phyloP scores from a whole-genome alignment of 2,329 filamentous ascomycete genomes.

The Chrysosporium queenslandicum region DNA sequence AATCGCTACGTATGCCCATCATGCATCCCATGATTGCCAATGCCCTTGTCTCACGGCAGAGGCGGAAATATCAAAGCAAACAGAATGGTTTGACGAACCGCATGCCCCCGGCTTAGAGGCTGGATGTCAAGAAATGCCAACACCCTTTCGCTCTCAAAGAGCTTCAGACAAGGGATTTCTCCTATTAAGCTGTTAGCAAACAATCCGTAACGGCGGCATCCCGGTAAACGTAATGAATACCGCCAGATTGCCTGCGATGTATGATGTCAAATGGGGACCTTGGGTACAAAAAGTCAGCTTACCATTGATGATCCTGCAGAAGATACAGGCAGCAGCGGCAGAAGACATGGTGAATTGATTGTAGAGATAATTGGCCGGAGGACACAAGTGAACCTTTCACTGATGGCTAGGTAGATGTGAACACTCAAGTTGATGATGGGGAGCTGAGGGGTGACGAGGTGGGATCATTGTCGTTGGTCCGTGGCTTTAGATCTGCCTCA shows the following conservation, averaged over 20 bases:
- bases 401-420: background rate
- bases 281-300: conserved; percentile 16
- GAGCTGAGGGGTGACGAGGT: background rate
- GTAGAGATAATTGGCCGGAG: background rate
- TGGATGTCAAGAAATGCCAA: conserved; percentile 95
- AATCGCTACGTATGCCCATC: background rate
- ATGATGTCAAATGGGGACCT: conserved; percentile 15
- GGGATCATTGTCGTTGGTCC: background rate
- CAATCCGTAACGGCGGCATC: background rate
- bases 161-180: conserved; percentile 92
- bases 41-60: background rate
- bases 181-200: conserved; percentile 43
- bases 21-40: background rate
- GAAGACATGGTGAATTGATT: conserved; percentile 10
- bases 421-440: conserved; percentile 4
- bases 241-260: too few species aligned
- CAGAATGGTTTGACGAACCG: conserved; percentile 48
- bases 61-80: background rate
- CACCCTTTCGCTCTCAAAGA: conserved; percentile 88
- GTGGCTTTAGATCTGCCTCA: background rate
- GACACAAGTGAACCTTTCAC: background rate
- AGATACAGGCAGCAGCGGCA: conserved; percentile 62
- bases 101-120: conserved; percentile 77
- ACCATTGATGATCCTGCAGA: conserved; percentile 98
- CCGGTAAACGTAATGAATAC: too few species aligned